Evolutionary conservation across 1,139 yeast species (phyloP), one percentile per base, ranked within the genome.

Genomic region (Hansenula lynferdii): DNA sequence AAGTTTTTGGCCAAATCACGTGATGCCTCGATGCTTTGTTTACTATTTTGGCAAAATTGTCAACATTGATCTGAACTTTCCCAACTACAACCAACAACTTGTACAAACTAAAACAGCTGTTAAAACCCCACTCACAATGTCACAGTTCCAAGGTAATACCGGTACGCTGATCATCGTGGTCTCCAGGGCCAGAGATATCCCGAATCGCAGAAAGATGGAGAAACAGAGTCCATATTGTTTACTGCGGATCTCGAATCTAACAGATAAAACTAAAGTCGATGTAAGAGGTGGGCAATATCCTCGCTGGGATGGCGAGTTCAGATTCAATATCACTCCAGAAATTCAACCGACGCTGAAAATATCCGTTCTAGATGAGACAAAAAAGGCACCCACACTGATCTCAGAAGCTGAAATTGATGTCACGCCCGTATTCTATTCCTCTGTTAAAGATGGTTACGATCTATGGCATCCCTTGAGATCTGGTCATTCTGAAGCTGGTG

Each of bases 251-350:
- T 90, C 87, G 18, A 80, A 83, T 32, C 72, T 72, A 24, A 89
- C 90, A n/a, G 77, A 80, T 49, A 73, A 81, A 51, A 85, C 95
- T 0, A 75, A 74, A 18, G 68, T 85, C 0, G 82, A 81, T 45
- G 69, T 76, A 42, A 65, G 96, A 45, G 96, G 95, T 1, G 96
- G 96, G 3, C 96, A 87, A 56, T 80, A 85, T 1, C 96, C 96
- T 0, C 74, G 69, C 36, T 87, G 96, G 94, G 84, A 85, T 43
- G 79, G 78, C 44, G 95, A 85, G 54, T 67, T 80, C 31, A 65
- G 94, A 46, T 85, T 83, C 61, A 68, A 70, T 28, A 58, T 84
- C 28, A 69, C 79, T 2, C 69, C 84, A 18, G 84, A 81, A 33
- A 70, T 85, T 21, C 74, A 69, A 41, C 85, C 89, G 1, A 47